A percentile compares a stretch with the other conserved stretches of the same genome.
Conservation (phyloP, 2,329 filamentous ascomycete genomes). For the Diaporthe citrichinensis region DNA sequence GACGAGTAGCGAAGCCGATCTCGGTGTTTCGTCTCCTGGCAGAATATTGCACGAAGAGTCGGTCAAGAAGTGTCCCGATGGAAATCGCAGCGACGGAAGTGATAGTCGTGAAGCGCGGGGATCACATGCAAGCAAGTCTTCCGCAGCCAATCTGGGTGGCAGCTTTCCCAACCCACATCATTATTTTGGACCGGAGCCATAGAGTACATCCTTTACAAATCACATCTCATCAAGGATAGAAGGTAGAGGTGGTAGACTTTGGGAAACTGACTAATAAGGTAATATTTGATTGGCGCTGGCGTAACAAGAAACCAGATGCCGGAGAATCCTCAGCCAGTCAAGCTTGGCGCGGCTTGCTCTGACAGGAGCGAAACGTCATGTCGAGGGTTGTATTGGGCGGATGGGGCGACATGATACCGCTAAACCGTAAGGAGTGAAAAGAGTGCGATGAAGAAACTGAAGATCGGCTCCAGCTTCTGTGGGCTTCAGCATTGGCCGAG, state of each 20-base stretch:
- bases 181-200: not conserved
- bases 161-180: not conserved
- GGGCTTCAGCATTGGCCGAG: not conserved
- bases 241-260: not conserved
- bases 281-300: constrained; percentile 10
- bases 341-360: not conserved
- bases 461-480: not conserved
- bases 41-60: not conserved
- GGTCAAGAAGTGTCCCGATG: not conserved
- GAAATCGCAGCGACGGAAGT: not conserved
- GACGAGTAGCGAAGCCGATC: not conserved
- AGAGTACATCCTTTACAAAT: not conserved
- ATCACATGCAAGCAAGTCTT: not conserved
- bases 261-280: not conserved
- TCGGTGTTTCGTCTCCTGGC: not conserved
- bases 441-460: not conserved
- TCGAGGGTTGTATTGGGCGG: not conserved
- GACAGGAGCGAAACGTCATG: not conserved
- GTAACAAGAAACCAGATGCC: not conserved
- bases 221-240: not conserved
- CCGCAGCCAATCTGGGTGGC: not conserved
- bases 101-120: not conserved
- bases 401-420: not conserved
- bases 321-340: not conserved
- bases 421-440: not conserved